A percentile compares a stretch with the other conserved stretches of the same genome.
Conservation (phyloP, 306 rosid species). For the Acacia confusa region DNA sequence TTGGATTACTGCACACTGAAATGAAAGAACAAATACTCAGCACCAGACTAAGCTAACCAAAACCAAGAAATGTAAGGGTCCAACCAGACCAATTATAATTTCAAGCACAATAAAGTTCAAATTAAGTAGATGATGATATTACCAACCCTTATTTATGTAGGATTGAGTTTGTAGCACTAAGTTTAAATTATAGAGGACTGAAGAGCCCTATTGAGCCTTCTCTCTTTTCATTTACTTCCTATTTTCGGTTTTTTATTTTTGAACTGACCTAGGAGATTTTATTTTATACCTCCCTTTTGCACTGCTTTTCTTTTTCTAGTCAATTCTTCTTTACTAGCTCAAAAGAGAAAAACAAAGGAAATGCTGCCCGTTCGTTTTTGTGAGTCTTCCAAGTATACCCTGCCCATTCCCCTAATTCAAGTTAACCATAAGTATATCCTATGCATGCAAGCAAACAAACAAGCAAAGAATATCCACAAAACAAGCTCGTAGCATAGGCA, state of each 20-base stretch:
- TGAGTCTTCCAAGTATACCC: not conserved
- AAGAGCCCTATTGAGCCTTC: not conserved
- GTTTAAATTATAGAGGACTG: not conserved
- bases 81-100: not conserved
- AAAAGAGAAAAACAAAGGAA: not conserved
- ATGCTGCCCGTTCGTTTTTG: not conserved
- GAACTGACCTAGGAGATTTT: not conserved
- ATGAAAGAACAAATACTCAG: conserved; percentile 27
- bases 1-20: conserved; percentile 98
- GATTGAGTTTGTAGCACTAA: not conserved
- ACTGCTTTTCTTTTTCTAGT: not conserved
- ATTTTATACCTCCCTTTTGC: not conserved
- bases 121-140: not conserved
- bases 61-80: conserved; percentile 1
- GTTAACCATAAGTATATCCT: not conserved
- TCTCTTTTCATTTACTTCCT: not conserved
- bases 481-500: not conserved
- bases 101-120: not conserved
- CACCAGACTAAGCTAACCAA: conserved; percentile 3
- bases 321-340: not conserved
- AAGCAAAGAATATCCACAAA: not conserved
- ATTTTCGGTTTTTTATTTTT: not conserved
- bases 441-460: not conserved
- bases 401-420: not conserved
- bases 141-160: not conserved